Evolutionary conservation across 192 early-diverging fungal genomes (phyloP), one percentile per base, ranked within the genome.

Genomic region (Spinellus fusiger): DNA sequence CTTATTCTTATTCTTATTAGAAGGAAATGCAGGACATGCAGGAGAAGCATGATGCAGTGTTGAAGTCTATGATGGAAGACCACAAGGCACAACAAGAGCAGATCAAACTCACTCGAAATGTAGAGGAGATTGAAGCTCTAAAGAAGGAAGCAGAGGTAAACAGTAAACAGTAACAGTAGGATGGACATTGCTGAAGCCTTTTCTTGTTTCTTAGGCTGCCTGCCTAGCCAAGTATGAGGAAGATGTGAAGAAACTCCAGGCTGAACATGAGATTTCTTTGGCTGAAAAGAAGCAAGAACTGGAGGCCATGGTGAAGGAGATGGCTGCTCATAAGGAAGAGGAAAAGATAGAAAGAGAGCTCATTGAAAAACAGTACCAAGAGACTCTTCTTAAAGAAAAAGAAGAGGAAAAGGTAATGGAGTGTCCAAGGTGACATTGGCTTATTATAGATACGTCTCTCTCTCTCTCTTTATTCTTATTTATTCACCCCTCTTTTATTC

Each of bases 11-110:
- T 20, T 23, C 15, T 23, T 54, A 37, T 53, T 63, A 63, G 61
- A 49, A 44, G 46, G 37, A 54, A 28, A 63, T 63, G n/a, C 22
- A 53, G 13, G 32, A 33, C 5, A 22, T 63, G 10, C 22, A 63
- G 18, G 16, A 40, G 13, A 29, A 8, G 4, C 40, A 63, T 29
- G 27, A 53, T 20, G n/a, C 8, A 31, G 28, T 54, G 49, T 35
- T 61, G 13, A 33, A 61, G 22, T 22, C 48, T 5, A 49, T 61
- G 26, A 44, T 44, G 1, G 4, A 44, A 44, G 40, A 44, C 3
- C 23, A 54, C 16, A 54, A 54, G 12, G 8, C 28, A 46, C 40
- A 32, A 23, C 51, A 61, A 51, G 59, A 52, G 48, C 59, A 38
- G 48, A 50, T 18, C 28, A 34, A 61, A 26, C 15, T 33, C 3